Conservation (phyloP, 768 basidiomycete species). For the Rhizopogon vesiculosus region DNA sequence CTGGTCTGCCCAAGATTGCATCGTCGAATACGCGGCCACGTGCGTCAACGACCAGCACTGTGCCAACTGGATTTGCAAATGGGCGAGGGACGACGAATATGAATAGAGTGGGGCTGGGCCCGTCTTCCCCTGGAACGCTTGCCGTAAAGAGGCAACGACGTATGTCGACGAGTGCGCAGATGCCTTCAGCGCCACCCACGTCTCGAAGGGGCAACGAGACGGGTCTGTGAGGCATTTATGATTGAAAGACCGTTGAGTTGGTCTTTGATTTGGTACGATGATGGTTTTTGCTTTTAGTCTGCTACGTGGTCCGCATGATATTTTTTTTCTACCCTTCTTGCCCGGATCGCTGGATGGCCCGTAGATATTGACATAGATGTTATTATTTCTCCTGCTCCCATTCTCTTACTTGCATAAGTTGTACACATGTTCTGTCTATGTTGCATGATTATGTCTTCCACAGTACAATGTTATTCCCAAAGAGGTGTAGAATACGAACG, state of each 20-base stretch:
- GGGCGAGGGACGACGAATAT: conserved; percentile 33
- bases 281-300: background rate
- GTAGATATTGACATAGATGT: conserved; percentile 27
- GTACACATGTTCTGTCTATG: conserved; percentile 9
- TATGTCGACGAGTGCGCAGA: conserved; percentile 57
- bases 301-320: conserved; percentile 19
- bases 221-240: conserved; percentile 1
- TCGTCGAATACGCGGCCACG: conserved; percentile 70
- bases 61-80: conserved; percentile 42
- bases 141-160: conserved; percentile 80
- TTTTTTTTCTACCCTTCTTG: conserved; percentile 23
- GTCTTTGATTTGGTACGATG: background rate
- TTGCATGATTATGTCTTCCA: conserved; percentile 20
- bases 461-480: conserved; percentile 26
- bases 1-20: conserved; percentile 70
- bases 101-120: conserved; percentile 18
- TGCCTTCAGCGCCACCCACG: conserved; percentile 29
- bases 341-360: conserved; percentile 29
- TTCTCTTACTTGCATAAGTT: conserved; percentile 13
- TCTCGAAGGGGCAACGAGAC: conserved; percentile 24
- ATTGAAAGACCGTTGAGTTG: background rate
- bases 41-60: conserved; percentile 59
- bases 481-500: conserved; percentile 22
- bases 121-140: conserved; percentile 14
- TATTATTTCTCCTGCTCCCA: conserved; percentile 20